Conservation (phyloP, 2,329 filamentous ascomycete species). For the Colletotrichum zoysiae region DNA sequence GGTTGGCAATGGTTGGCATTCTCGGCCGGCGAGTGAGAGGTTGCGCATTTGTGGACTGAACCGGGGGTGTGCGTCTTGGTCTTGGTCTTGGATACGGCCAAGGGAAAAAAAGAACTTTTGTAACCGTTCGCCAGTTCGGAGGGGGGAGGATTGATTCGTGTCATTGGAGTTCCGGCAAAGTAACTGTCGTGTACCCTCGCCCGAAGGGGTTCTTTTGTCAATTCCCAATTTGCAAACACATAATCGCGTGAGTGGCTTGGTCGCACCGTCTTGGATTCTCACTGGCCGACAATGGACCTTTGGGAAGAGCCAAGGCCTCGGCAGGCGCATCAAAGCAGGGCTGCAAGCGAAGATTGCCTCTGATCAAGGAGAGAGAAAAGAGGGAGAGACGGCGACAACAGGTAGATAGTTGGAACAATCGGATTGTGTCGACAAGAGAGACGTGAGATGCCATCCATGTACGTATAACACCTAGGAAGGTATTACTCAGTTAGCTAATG, state of each 20-base stretch:
- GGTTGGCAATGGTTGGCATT: conserved; percentile 39
- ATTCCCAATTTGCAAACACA: conserved; percentile 25
- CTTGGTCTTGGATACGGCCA: conserved; percentile 22
- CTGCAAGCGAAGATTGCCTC: conserved; percentile 29
- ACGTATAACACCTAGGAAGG: background rate
- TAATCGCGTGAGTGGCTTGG: conserved; percentile 22
- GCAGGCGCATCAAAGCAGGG: conserved; percentile 25
- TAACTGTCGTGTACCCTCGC: conserved; percentile 27
- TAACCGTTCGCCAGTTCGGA: no score
- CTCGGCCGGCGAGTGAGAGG: conserved; percentile 36
- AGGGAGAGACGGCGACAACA: background rate
- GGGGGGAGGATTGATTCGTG: no score
- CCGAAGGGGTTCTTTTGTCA: background rate
- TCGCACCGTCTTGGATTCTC: conserved; percentile 10
- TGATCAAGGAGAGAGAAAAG: background rate
- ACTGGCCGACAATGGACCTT: conserved; percentile 26
- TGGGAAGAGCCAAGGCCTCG: conserved; percentile 36
- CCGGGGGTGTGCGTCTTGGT: conserved; percentile 21
- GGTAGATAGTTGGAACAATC: no score
- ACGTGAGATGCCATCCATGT: background rate
- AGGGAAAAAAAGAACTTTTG: background rate
- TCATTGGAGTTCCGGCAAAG: conserved; percentile 13
- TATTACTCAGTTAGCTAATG: no score
- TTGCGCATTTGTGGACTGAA: conserved; percentile 21
- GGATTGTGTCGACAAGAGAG: background rate